Evolutionary conservation across 2,329 filamentous ascomycete species (phyloP).

Genomic region (Nothophoma quercina): DNA sequence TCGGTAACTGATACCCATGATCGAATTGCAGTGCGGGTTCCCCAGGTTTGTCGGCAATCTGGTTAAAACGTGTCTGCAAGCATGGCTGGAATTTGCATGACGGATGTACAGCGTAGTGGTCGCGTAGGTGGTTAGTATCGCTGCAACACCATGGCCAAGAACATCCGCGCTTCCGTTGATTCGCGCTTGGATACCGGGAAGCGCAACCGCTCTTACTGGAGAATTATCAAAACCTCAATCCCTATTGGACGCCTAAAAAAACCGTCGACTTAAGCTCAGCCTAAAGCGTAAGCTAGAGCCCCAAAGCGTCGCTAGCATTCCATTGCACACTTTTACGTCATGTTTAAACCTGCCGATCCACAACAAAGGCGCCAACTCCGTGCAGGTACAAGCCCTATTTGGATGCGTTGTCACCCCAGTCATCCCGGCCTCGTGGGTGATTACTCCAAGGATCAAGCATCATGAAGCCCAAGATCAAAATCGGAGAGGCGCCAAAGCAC

Average conservation of each 20-base stretch:
- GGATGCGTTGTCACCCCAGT: neutral
- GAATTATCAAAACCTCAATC: neutral
- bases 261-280: neutral
- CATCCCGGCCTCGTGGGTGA: neutral
- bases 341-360: slow-evolving; percentile 1
- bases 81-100: neutral
- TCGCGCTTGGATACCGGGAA: neutral
- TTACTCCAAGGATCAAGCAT: neutral
- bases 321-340: slow-evolving; percentile 13
- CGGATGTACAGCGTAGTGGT: neutral
- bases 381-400: neutral
- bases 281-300: neutral
- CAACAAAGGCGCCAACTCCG: neutral
- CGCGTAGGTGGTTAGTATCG: neutral
- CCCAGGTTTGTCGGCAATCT: neutral
- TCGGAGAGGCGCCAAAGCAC: slow-evolving; percentile 8
- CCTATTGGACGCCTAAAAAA: neutral
- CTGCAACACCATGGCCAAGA: slow-evolving; percentile 4
- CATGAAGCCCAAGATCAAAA: slow-evolving; percentile 7
- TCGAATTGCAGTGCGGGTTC: neutral
- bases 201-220: neutral
- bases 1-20: slow-evolving; percentile 6
- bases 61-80: neutral
- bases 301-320: neutral
- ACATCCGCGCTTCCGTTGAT: neutral